Base-by-base conservation (phyloP, 768 basidiomycete genomes). In the Russula dissimulans region DNA sequence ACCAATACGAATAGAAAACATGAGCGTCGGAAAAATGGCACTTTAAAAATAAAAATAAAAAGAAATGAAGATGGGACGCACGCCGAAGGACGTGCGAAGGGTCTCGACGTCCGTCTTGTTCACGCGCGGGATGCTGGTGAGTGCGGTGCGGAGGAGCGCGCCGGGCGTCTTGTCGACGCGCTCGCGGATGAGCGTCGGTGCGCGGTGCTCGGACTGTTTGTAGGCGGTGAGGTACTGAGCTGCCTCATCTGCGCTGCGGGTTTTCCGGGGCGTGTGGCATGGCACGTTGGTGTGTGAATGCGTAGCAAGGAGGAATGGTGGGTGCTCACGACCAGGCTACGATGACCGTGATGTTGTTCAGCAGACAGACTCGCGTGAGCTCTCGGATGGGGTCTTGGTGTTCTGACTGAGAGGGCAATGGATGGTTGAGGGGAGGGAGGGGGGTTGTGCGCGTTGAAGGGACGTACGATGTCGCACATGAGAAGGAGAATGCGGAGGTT, bases 21-120 rank as follows among this genome's bases (percentile, higher is more conserved):
- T 2, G 22, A 2, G 22, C 2, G 22, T 26, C 22, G 22, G 22
- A 26, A 26, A 26, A 26, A 26, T 26, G 22, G 22, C 22, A 26
- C n/a, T 26, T 26, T 26, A 26, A 26, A 26, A 26, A n/a, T n/a
- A n/a, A n/a, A n/a, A n/a, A 2, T 1, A 48, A 44, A 31, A 10
- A 47, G 63, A 43, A 4, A 45, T 17, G 31, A 39, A 11, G n/a
- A 22, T 18, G 31, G 31, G 29, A 54, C 86, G 59, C 75, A 97
- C 95, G 39, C 94, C 95, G 66, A 95, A 86, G n/a, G 91, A 87
- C 2, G 87, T 86, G 22, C 90, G 82, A 44, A 99, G 76, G 4
- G 95, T 98, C 73, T 91, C 85, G 1, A 95, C 92, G 67, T 99
- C 97, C 4, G 95, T 98, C 77, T 95, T 97, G 74, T 98, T 98